Evolutionary conservation across 139 green algal species (phyloP), one percentile per base, ranked within the genome.

Genomic region (Chlorella sorokiniana): DNA sequence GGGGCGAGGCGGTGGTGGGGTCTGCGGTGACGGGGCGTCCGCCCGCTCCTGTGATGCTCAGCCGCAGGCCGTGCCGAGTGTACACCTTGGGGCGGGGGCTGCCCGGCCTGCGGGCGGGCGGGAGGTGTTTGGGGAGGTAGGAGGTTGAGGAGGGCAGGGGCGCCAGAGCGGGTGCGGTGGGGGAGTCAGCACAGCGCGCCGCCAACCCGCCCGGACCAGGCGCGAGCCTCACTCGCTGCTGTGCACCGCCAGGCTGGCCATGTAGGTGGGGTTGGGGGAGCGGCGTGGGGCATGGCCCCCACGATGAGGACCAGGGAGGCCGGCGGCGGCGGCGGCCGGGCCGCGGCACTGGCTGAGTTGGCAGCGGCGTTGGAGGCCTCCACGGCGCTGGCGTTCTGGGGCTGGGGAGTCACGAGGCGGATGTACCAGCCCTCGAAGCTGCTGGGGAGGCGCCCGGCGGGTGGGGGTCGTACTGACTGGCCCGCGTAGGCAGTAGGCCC

Each of bases 381-480:
- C 2, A 20, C 35, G 2, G 7, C 31, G 31, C 20, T 35, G 11
- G 2, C 20, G 35, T 18, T 35, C 56, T 27, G 1, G 6, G 14
- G 1, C n/a, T 9, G 62, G 27, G 27, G 33, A 22, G 62, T 31
- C n/a, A 52, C 31, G 31, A 73, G 16, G 18, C 67, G 67, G n/a
- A 73, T 51, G 67, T 73, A 76, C 41, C 42, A 76, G 37, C 65
- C 65, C 20, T 72, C 65, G 37, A 72, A 72, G 65, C 9, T 35
- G 65, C 20, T n/a, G 18, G 65, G 27, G 31, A 16, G 16, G 8
- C 25, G 3, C 35, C 51, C 7, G 71, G 51, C 16, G 33, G 48
- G 71, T 78, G 71, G 3, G 71, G 71, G 35, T 78, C 71, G 37
- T 67, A 68, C 33, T 78, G 51, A 3, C 44, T 65, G 51, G n/a